phyloP scores from a whole-genome alignment of 768 basidiomycete species.

The Agaricus subrufescens region DNA sequence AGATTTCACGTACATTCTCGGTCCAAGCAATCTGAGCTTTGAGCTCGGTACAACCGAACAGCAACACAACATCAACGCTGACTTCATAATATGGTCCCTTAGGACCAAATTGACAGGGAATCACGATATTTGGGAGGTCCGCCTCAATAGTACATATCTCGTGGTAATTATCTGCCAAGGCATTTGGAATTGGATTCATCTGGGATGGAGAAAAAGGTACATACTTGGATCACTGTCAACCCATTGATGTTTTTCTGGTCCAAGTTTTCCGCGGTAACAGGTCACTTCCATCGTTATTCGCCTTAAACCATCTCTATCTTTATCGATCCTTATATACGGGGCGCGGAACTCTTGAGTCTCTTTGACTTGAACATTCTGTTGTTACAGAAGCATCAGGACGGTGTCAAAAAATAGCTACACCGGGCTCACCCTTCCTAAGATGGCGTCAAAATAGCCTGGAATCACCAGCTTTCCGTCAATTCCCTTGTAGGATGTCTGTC shows the following conservation, averaged over 20 bases:
- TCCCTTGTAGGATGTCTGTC: constrained; percentile 23
- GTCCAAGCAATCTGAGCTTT: constrained; percentile 48
- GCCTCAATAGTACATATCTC: constrained; percentile 25
- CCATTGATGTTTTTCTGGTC: background rate
- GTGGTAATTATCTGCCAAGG: constrained; percentile 20
- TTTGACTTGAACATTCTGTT: constrained; percentile 12
- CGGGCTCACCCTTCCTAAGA: constrained; percentile 33
- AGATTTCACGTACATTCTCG: constrained; percentile 31
- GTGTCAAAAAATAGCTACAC: background rate
- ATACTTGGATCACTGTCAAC: constrained; percentile 8
- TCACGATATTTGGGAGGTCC: constrained; percentile 19
- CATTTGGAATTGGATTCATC: too few relatives aligned
- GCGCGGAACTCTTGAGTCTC: constrained; percentile 37
- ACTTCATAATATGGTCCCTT: constrained; percentile 24
- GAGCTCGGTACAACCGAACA: constrained; percentile 51
- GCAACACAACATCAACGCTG: constrained; percentile 38
- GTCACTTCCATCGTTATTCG: background rate
- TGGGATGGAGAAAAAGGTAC: background rate
- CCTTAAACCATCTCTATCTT: background rate
- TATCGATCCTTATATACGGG: background rate
- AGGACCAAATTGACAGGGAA: constrained; percentile 11
- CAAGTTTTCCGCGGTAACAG: constrained; percentile 4
- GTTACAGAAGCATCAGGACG: background rate
- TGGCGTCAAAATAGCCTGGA: constrained; percentile 34
- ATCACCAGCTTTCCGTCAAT: constrained; percentile 34